Percentiles rank a stretch among this genome's conserved stretches.
Evolutionary conservation across 2,329 filamentous ascomycete species (phyloP).

Genomic region (Rhynchosporium secalis): DNA sequence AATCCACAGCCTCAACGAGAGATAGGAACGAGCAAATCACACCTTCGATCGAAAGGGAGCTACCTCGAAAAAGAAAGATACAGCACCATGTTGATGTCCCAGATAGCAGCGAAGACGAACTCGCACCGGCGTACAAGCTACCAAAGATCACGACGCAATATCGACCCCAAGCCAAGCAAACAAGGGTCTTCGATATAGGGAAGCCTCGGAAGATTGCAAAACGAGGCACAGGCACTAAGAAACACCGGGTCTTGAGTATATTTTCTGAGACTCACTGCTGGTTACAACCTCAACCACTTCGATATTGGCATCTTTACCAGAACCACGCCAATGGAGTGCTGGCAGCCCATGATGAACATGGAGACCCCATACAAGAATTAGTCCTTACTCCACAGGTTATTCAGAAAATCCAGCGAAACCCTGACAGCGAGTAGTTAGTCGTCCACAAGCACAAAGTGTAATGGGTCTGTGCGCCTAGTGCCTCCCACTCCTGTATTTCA

Average conservation of each 20-base stretch:
- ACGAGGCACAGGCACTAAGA: background rate
- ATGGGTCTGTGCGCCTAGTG: no score
- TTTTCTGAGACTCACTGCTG: background rate
- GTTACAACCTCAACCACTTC: background rate
- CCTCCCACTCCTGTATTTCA: no score
- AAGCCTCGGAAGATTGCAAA: background rate
- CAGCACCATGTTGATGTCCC: background rate
- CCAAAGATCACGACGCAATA: background rate
- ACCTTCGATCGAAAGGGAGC: background rate
- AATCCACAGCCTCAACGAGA: background rate
- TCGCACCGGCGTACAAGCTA: background rate
- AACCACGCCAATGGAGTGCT: background rate
- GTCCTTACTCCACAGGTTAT: background rate
- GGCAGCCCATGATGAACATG: background rate
- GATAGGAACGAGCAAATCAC: background rate
- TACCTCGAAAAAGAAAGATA: background rate
- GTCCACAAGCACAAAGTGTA: background rate
- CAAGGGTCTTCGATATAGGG: background rate
- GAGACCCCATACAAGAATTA: background rate
- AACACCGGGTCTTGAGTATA: background rate
- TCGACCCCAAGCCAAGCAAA: background rate
- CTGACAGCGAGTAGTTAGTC: background rate
- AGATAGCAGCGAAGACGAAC: background rate
- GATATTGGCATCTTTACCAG: background rate
- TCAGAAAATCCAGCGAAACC: slow-evolving; percentile 1